Evolutionary conservation across 2,329 filamentous ascomycete genomes (phyloP), one percentile per base, ranked within the genome.

Genomic region (Fusarium drepaniforme): DNA sequence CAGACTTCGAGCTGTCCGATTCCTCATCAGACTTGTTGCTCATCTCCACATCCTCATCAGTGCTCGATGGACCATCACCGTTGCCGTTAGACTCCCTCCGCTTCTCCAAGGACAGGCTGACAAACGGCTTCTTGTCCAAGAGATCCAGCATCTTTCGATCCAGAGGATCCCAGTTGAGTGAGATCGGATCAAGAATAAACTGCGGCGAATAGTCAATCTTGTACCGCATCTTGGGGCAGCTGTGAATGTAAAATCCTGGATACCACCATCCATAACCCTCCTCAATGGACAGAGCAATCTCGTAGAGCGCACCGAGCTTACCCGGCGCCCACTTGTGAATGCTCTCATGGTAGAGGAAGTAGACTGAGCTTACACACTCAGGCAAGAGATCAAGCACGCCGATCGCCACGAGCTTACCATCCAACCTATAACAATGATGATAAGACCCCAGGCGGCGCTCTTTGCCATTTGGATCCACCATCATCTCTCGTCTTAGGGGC

Each of bases 221-320:
- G 85, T 97, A 97, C 76, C 88, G 88, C 94, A 97, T 96, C 85
- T 97, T 97, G 64, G 89, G 87, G 78, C 94, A 96, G 65, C 85
- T 91, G 81, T 96, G 93, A 69, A 97, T 96, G 78, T 96, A 97
- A 82, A 91, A 96, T 8, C 94, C 92, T 8, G 88, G 92, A 83
- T 96, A 97, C 89, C 94, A 97, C 86, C 90, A 95, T 51, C 88
- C 84, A 77, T 96, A 95, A 0, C 90, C 92, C 8, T 86, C 86
- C 78, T 96, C 93, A 4, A 88, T 83, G 0, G 94, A 92, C 33
- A 97, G 82, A 0, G 91, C 86, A 71, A 94, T 93, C 82, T 97
- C 94, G 71, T 92, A 86, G 71, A 96, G 81, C 2, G 94, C 94
- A 40, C 93, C 92, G 7, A 96, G 83, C 82, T 96, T 97, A 1